Conservation (phyloP, 495 filamentous ascomycete species). For the Aspergillus leporis region DNA sequence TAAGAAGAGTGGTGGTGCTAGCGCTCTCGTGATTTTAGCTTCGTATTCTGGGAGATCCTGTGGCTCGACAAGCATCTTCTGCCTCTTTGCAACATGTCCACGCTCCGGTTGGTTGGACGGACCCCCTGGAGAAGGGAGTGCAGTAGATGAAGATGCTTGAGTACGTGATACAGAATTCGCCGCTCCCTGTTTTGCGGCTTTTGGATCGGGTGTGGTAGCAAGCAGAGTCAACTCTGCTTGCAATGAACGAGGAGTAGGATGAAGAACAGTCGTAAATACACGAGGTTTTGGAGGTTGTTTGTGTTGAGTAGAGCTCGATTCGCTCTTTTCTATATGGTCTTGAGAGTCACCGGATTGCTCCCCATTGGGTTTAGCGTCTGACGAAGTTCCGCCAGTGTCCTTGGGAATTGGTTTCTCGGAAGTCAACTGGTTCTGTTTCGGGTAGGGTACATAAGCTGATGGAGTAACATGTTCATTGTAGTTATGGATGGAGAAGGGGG, state of each 20-base stretch:
- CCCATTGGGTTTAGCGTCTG: slow-evolving; percentile 28
- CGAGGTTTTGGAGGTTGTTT: slow-evolving; percentile 58
- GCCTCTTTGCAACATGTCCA: slow-evolving; percentile 62
- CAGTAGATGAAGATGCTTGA: slow-evolving; percentile 48
- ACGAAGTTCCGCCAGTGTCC: slow-evolving; percentile 21
- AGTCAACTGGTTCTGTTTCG: slow-evolving; percentile 56
- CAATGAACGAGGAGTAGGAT: slow-evolving; percentile 74
- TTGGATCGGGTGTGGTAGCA: slow-evolving; percentile 66
- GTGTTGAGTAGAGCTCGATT: slow-evolving; percentile 44
- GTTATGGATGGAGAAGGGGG: slow-evolving; percentile 86
- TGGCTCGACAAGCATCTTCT: slow-evolving; percentile 76
- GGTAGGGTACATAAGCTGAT: slow-evolving; percentile 80
- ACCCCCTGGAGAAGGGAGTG: slow-evolving; percentile 65
- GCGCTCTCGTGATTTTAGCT: slow-evolving; percentile 65
- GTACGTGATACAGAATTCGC: slow-evolving; percentile 45
- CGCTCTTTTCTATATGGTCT: slow-evolving; percentile 49
- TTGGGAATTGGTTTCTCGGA: slow-evolving; percentile 40
- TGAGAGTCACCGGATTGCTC: slow-evolving; percentile 30
- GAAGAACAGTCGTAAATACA: slow-evolving; percentile 77
- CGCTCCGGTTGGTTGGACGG: slow-evolving; percentile 53
- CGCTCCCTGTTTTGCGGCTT: slow-evolving; percentile 43
- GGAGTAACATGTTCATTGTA: slow-evolving; percentile 85
- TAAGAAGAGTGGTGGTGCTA: slow-evolving; percentile 73
- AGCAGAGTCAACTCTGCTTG: slow-evolving; percentile 75
- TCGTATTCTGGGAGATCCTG: slow-evolving; percentile 73